Percentiles rank a stretch among this genome's conserved stretches.
Evolutionary conservation across 768 basidiomycete species (phyloP).

Genomic region (Mycena epipterygia): DNA sequence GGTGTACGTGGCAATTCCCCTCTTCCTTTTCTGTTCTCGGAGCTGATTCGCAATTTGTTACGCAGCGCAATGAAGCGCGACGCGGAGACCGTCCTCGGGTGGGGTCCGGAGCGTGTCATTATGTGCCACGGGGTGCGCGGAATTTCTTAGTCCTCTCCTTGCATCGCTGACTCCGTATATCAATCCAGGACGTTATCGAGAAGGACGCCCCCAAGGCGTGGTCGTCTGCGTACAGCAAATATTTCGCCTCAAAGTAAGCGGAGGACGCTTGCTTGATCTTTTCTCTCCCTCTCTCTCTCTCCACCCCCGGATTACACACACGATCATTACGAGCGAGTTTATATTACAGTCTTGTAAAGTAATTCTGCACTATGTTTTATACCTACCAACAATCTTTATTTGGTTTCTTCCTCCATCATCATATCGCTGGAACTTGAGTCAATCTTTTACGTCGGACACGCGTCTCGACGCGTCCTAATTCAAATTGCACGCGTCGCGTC

Average conservation of each 20-base stretch:
- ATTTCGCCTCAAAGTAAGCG: no score
- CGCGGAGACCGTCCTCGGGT: conserved; percentile 72
- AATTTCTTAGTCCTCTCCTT: conserved; percentile 1
- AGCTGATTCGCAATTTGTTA: conserved; percentile 10
- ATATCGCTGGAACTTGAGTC: no score
- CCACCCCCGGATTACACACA: no score
- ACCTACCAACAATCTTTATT: no score
- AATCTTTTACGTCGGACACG: no score
- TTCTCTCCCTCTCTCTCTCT: no score
- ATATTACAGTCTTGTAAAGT: no score
- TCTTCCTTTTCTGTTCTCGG: not conserved
- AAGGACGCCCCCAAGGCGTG: conserved; percentile 58
- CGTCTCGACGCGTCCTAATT: not conserved
- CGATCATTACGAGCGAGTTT: no score
- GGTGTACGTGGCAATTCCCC: conserved; percentile 48
- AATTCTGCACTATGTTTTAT: no score
- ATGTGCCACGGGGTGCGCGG: conserved; percentile 72
- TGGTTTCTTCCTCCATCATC: no score
- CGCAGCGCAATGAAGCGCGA: conserved; percentile 71
- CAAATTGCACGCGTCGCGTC: not conserved
- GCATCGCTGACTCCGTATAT: conserved; percentile 62
- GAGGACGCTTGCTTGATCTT: no score
- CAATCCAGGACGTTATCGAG: conserved; percentile 62
- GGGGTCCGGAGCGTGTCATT: conserved; percentile 84
- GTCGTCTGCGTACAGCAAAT: conserved; percentile 47